Evolutionary conservation across 139 green algal species (phyloP), one percentile per base, ranked within the genome.

Genomic region (Zygnema circumcarinatum): DNA sequence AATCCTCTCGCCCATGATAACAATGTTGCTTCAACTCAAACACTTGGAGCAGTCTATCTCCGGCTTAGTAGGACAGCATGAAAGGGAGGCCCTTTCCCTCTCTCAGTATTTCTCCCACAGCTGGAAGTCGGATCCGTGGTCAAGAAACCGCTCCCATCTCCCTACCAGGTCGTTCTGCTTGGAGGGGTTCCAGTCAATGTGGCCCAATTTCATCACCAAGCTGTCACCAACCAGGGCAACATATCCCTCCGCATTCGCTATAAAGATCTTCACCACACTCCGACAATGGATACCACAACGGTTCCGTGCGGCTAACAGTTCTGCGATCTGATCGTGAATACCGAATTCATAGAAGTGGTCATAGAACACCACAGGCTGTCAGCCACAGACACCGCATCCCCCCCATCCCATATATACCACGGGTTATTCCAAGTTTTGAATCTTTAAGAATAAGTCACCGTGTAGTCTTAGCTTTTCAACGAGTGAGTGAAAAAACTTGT

Each of bases 301-400:
- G 53, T 76, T 90, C 7, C 92, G 84, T 29, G 91, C 39, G 41
- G 67, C 79, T 3, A 94, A 83, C 31, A 94, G 88, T 47, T 92
- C 62, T 29, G 81, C 38, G 21, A 93, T 91, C 0, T 76, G 32
- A 36, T 89, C 62, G 22, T 88, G 67, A 52, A 92, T 38, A 74
- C 82, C 76, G 3, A 84, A 90, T n/a, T 92, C 84, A 53, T 87
- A 93, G 53, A 90, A 42, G 85, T 94, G 92, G 74, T 94, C 92
- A 54, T 84, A 94, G 76, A 94, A 94, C 38, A 94, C 85, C 1
- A 87, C 86, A 1, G 92, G 92, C 68, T 89, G 84, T 7, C 7
- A 32, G 40, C 42, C 47, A 78, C 3, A 78, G 69, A 78, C 3
- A 52, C 35, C 69, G 7, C 93, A 91, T 39, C 89, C 47, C 47